Evolutionary conservation across 2,329 filamentous ascomycete genomes (phyloP), one percentile per base, ranked within the genome.

Genomic region (Pezicula neosporulosa): DNA sequence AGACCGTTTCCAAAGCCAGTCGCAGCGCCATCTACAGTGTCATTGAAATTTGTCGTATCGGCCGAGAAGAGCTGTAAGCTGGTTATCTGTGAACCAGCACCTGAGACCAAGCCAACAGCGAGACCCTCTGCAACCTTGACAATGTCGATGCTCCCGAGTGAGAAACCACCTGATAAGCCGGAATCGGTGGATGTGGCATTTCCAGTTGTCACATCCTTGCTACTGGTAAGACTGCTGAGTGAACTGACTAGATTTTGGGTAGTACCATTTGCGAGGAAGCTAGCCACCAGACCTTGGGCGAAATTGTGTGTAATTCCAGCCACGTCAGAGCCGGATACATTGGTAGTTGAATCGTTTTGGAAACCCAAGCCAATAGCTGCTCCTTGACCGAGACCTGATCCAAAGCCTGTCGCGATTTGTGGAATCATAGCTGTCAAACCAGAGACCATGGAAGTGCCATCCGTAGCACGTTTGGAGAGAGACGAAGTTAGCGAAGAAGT

Each of bases 1-100:
- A 71, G 56, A 0, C 69, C 69, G 18, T 63, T 62, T 7, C 68
- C 70, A 27, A 72, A 66, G 0, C 69, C 68, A 16, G 61, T 60
- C 0, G 68, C 66, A 10, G 65, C 68, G 12, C 70, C 69, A 15
- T 61, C 62, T 16, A 70, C 53, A 1, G 66, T 63, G 52, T 72
- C 69, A 49, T 72, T 59, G 28, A 69, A 70, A 4, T 50, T 47
- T 6, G 69, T 51, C 18, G 59, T 63, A 19, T 57, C 60, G 9
- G 65, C 60, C 1, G 59, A 52, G 47, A 69, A 61, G 16, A 58
- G 60, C 44, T 64, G 55, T 16, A 72, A 59, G 4, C 65, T 65
- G 28, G 69, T 67, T 15, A 44, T 16, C n/a, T 27, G 19, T 12
- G 42, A 44, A 3, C 63, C 63, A 0, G 63, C 66, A n/a, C 69